Percentiles rank a stretch among this genome's conserved stretches.
These are phyloP conservation scores for Trichophyton rubrum DNA, from an alignment of 2,329 filamentous ascomycete species.

Conservation along the genomic window DNA sequence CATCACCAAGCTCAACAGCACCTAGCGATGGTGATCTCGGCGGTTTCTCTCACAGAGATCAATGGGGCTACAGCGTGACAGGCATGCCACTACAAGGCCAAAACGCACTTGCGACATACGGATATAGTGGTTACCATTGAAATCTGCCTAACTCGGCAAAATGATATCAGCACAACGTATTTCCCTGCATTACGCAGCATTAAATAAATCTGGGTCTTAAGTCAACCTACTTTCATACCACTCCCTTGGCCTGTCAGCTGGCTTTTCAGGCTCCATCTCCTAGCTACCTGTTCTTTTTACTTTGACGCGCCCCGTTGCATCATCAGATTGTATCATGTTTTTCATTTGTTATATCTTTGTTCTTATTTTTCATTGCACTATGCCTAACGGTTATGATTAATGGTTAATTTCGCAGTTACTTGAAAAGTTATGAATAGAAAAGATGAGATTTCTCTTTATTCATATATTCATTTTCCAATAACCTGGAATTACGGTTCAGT, in stretches of 20 bases:
- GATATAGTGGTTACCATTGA: not conserved
- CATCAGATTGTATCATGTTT: not conserved
- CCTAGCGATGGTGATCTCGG: not conserved
- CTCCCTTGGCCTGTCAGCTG: not conserved
- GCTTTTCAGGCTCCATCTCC: not conserved
- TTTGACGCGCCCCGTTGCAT: not conserved
- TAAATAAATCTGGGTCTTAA: not conserved
- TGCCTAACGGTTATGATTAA: not conserved
- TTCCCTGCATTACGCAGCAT: not conserved
- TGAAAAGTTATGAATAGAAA: not conserved
- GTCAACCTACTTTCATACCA: not conserved
- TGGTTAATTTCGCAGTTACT: not conserved
- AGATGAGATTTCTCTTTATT: not conserved
- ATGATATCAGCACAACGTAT: not conserved
- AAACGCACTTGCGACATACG: not conserved
- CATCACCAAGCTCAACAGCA: not conserved
- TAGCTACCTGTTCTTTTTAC: not conserved
- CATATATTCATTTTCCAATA: no score
- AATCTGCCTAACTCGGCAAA: not conserved
- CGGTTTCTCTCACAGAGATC: not conserved
- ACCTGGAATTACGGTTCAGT: not conserved
- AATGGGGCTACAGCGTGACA: not conserved
- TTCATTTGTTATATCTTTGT: not conserved
- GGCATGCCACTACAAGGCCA: not conserved
- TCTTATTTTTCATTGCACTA: not conserved